Base-by-base conservation (phyloP, 2,329 filamentous ascomycete species). In the Fusarium xylarioides region DNA sequence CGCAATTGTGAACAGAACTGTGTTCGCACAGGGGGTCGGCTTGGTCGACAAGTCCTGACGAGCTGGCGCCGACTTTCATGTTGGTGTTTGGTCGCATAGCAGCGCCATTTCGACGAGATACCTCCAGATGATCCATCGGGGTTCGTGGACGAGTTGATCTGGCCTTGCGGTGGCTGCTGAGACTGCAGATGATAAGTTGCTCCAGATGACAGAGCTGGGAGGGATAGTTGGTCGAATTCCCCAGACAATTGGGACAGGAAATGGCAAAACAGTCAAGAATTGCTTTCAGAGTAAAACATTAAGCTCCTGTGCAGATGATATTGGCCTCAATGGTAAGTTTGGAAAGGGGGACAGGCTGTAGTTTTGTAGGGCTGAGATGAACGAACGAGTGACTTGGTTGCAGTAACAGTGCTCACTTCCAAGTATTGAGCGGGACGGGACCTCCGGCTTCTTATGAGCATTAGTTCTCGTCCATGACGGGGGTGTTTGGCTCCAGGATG, bases 1-100 rank as follows among this genome's bases (percentile, higher is more conserved):
- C 68, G 63, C 76, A 78, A 44, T 74, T 71, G 57, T 78, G 76
- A n/a, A 74, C 57, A 43, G 74, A 50, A 30, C 64, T 74, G 53
- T 78, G 76, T 57, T 73, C 75, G 55, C 76, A 78, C 23, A 78
- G 56, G 14, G 68, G 66, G 34, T 77, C 68, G 47, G 76, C 75
- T 30, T 64, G 66, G 44, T 78, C 61, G 63, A 76, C 68, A n/a
- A 70, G 65, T 30, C 28, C 55, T 47, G 70, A 34, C 32, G 58
- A 49, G 28, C 60, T 49, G 11, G 34, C 32, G 26, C 37, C 49
- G 19, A 34, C 26, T 46, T 64, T 69, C 40, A 28, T 37, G 53
- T 21, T 66, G 58, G 16, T 61, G 40, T 55, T 50, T 52, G 50
- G 44, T 26, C 44, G 61, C 59, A 62, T 67, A n/a, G 63, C 47